These are phyloP conservation scores for Closterium sp. DNA, from an alignment of 139 green algal genomes.

Conservation along the genomic window DNA sequence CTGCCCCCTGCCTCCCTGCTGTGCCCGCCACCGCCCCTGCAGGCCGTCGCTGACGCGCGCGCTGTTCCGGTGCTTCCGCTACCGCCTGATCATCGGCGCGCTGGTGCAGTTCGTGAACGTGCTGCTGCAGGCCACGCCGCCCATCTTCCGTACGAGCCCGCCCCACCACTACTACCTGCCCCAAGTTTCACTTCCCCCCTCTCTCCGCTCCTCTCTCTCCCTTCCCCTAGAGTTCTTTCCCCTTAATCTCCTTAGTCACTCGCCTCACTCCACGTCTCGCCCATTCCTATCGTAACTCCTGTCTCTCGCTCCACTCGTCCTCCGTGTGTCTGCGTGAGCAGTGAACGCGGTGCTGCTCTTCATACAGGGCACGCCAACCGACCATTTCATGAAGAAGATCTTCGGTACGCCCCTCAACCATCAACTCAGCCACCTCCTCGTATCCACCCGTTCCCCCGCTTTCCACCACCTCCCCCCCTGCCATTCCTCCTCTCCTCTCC, in stretches of 20 bases:
- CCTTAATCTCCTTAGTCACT: background rate
- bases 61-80: constrained; percentile 22
- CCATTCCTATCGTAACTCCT: too few species aligned
- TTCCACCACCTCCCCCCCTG: background rate
- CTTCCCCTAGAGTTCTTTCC: background rate
- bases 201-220: background rate
- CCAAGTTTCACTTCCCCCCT: background rate
- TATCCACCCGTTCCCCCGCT: background rate
- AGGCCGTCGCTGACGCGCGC: constrained; percentile 23
- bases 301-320: background rate
- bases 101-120: constrained; percentile 31
- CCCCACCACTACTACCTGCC: background rate
- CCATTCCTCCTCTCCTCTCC: background rate
- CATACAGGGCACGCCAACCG: constrained; percentile 8
- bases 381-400: constrained; percentile 48
- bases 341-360: constrained; percentile 44
- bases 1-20: background rate
- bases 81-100: constrained; percentile 7
- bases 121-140: constrained; percentile 32
- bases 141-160: constrained; percentile 34
- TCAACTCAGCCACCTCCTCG: background rate
- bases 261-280: too few species aligned
- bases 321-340: background rate
- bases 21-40: background rate
- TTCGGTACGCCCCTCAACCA: constrained; percentile 35